These are phyloP conservation scores for Strobilomyces confusus DNA, from an alignment of 768 basidiomycete species.

Conservation along the genomic window DNA sequence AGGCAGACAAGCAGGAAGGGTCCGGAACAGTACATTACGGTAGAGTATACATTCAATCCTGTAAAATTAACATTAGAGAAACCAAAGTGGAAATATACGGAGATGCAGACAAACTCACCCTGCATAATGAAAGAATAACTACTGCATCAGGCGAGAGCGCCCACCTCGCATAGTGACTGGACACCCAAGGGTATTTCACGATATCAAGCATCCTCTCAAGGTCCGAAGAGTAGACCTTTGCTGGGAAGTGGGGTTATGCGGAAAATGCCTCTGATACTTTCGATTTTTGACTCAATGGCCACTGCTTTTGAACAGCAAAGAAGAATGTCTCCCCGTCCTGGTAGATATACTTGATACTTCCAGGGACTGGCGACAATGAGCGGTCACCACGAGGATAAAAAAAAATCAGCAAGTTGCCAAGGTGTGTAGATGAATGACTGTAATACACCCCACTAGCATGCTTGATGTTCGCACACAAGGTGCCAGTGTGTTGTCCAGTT, in stretches of 20 bases:
- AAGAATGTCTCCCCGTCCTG: background rate
- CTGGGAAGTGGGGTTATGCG: background rate
- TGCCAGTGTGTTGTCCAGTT: background rate
- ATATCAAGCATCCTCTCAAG: background rate
- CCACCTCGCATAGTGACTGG: background rate
- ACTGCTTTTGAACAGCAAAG: constrained; percentile 8
- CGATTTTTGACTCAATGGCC: background rate
- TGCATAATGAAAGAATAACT: background rate
- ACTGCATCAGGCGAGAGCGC: background rate
- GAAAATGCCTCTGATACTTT: background rate
- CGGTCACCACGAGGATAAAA: constrained; percentile 7
- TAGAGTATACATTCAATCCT: too few relatives aligned
- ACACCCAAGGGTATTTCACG: background rate
- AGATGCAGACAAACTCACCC: background rate
- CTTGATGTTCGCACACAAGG: background rate
- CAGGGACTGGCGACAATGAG: constrained; percentile 2
- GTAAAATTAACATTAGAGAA: too few relatives aligned
- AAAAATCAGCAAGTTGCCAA: constrained; percentile 10
- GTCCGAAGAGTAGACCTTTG: background rate
- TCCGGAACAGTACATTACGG: too few relatives aligned
- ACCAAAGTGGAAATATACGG: too few relatives aligned
- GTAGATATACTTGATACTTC: constrained; percentile 16
- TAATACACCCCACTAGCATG: background rate
- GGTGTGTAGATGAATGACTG: constrained; percentile 4
- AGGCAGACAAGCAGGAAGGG: too few relatives aligned